phyloP scores from a whole-genome alignment of 2,329 filamentous ascomycete species.

The Colletotrichum tofieldiae region DNA sequence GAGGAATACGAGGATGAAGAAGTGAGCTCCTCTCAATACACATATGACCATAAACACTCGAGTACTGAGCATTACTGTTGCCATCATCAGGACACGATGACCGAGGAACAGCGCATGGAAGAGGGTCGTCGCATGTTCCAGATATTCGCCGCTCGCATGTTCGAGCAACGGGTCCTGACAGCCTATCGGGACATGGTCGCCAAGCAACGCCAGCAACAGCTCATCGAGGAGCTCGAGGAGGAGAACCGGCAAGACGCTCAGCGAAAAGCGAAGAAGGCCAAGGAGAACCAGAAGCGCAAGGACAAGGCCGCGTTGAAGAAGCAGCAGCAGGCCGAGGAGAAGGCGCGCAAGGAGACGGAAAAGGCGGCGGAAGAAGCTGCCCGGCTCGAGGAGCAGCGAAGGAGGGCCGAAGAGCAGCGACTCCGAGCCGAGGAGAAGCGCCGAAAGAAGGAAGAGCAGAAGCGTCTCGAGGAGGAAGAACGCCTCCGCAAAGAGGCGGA shows the following conservation, averaged over 20 bases:
- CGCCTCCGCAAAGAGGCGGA: constrained; percentile 88
- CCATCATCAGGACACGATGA: constrained; percentile 86
- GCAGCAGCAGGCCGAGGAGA: constrained; percentile 90
- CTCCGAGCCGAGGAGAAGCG: constrained; percentile 90
- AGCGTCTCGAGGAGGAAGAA: constrained; percentile 92
- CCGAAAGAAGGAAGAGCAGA: constrained; percentile 91
- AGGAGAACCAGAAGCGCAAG: constrained; percentile 95
- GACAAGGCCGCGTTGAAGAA: constrained; percentile 94
- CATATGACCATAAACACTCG: constrained; percentile 47
- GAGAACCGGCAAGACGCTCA: constrained; percentile 83
- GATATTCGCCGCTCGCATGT: constrained; percentile 99
- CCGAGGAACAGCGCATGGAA: constrained; percentile 98
- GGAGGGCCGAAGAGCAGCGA: constrained; percentile 84
- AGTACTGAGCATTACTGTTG: constrained; percentile 62
- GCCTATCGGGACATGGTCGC: constrained; percentile 99
- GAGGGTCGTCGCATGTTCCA: constrained; percentile 99
- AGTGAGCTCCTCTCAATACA: constrained; percentile 50
- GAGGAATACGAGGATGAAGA: constrained; percentile 76
- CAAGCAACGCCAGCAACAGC: constrained; percentile 89
- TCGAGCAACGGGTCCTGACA: constrained; percentile 95
- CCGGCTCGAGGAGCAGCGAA: constrained; percentile 81
- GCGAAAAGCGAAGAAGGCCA: constrained; percentile 92
- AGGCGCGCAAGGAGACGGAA: constrained; percentile 88
- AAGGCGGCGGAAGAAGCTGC: constrained; percentile 90
- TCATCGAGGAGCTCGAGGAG: constrained; percentile 92